Evolutionary conservation across 345 rosid species (phyloP).

Genomic region (Adansonia digitata): DNA sequence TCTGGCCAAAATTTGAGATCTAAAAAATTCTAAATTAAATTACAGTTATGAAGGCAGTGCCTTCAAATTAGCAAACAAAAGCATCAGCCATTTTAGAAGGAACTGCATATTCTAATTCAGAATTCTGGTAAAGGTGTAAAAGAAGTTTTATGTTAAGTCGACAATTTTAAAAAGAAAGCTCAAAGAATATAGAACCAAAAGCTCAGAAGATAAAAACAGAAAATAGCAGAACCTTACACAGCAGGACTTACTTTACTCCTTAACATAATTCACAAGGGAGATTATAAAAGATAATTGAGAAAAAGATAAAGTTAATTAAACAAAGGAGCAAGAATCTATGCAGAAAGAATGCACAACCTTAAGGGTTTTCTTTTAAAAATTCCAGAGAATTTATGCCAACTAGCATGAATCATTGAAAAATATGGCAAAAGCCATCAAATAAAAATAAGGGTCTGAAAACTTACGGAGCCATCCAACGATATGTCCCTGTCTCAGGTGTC

Average conservation of each 20-base stretch:
- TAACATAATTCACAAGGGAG: not conserved
- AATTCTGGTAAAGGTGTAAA: not conserved
- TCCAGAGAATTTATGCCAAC: not conserved
- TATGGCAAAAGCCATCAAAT: not conserved
- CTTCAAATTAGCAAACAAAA: slow-evolving; percentile 2
- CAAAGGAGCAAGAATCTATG: not conserved
- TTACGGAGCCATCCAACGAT: slow-evolving; percentile 65
- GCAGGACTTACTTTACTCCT: not conserved
- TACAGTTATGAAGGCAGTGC: not conserved
- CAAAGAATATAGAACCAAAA: not conserved
- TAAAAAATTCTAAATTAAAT: not conserved
- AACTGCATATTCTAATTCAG: not conserved
- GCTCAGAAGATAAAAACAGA: not conserved
- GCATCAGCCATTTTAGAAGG: not conserved
- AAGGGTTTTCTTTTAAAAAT: not conserved
- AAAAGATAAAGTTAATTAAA: not conserved
- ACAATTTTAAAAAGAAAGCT: not conserved
- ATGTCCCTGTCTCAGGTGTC: slow-evolving; percentile 59
- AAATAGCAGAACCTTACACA: not conserved
- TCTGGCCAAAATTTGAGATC: not conserved
- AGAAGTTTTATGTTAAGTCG: not conserved
- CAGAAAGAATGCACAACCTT: not conserved
- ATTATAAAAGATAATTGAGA: not conserved
- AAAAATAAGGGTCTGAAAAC: slow-evolving; percentile 14
- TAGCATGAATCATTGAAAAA: not conserved